These are phyloP conservation scores for Cercospora sp. DNA, from an alignment of 2,329 filamentous ascomycete genomes.

Conservation along the genomic window DNA sequence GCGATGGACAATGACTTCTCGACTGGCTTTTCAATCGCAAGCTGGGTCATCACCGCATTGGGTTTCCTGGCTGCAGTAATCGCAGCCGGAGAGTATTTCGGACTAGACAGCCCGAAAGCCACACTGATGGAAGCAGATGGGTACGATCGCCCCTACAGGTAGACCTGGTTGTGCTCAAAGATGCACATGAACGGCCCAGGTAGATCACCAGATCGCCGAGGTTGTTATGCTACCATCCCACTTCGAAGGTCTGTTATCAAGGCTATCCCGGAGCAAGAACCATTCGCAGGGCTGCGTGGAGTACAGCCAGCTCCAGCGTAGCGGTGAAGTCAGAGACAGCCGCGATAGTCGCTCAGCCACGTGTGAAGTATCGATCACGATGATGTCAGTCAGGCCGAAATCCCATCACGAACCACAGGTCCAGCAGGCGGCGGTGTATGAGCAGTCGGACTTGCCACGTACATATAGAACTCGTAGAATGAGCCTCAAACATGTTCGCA, in stretches of 20 bases:
- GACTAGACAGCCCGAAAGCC: slow-evolving; percentile 22
- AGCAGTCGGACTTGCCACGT: neutral
- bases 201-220: neutral
- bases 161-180: neutral
- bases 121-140: slow-evolving; percentile 19
- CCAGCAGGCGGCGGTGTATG: neutral
- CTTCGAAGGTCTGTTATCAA: neutral
- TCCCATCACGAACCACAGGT: neutral
- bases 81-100: slow-evolving; percentile 25
- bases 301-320: neutral
- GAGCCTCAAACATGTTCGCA: neutral
- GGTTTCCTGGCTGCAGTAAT: slow-evolving; percentile 27
- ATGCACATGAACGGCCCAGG: neutral
- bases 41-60: slow-evolving; percentile 27
- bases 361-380: slow-evolving; percentile 8
- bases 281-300: neutral
- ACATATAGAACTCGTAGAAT: neutral
- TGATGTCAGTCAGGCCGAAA: slow-evolving; percentile 3
- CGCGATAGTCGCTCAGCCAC: slow-evolving; percentile 14
- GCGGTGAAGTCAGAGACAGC: slow-evolving; percentile 11
- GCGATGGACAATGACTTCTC: slow-evolving; percentile 24
- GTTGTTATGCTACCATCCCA: neutral
- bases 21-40: slow-evolving; percentile 26
- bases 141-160: slow-evolving; percentile 8
- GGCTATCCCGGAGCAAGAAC: neutral